Base-by-base conservation (phyloP, 768 basidiomycete genomes). In the Rhodosporidiobolus odoratus region DNA sequence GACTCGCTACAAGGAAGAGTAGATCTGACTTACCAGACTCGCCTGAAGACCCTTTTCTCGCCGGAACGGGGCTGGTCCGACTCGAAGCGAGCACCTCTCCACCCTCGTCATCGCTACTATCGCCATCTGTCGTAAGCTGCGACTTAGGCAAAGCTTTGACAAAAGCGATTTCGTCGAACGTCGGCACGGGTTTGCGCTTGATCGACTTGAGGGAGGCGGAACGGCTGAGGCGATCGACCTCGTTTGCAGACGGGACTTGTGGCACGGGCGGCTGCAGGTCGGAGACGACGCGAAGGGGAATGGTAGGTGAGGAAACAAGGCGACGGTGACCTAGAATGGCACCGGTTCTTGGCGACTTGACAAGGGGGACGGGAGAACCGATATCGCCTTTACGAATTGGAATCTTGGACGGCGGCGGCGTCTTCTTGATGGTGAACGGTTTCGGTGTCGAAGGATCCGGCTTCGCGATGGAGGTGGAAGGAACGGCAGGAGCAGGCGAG, bases 321-420 rank as follows among this genome's bases (percentile, higher is more conserved):
- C 57, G 65, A 17, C 21, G 47, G 38, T 38, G 47, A 1, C 38
- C 52, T 35, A 48, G 32, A 2, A 32, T 15, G 16, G 54, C 15
- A 8, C 32, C 45, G 4, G 41, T 30, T 4, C 41, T n/a, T 10
- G 56, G 58, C 47, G 65, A 45, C 45, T 52, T 58, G 57, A 52
- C 58, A 16, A 48, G 37, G 2, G 25, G 19, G 3, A 37, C 30
- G 27, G 38, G 37, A 1, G 32, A n/a, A 1, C 58, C 59, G 52
- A 56, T 56, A 58, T 67, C 59, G 66, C n/a, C n/a, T 35, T 56
- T 67, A 16, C 66, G 32, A 27, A 62, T 23, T 16, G 67, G 61
- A 25, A 68, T 68, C 34, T 30, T 38, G 23, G 57, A 34, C 0
- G 68, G 57, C 35, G 58, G 27, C 23, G 58, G 23, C 4, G 65